Evolutionary conservation across 164 flowering plant genomes (phyloP).

Genomic region (Magnolia kwangsiensis): DNA sequence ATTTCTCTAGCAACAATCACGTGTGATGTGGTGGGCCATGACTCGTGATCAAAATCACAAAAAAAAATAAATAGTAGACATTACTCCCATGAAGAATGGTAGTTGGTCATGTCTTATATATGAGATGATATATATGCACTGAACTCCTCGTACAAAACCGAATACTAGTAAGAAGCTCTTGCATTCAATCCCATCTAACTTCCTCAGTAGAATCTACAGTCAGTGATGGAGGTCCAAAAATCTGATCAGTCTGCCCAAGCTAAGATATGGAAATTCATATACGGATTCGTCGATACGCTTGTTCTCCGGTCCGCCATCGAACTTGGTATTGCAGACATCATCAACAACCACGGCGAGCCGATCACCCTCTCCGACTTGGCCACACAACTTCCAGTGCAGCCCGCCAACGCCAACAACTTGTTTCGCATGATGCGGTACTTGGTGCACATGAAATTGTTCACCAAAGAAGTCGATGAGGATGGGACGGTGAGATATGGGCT

Average conservation of each 20-base stretch:
- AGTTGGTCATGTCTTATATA: too few species aligned
- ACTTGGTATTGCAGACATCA: conserved; percentile 39
- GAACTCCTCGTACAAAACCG: too few species aligned
- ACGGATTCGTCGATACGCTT: conserved; percentile 27
- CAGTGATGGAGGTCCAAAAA: conserved; percentile 6
- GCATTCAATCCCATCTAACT: background rate
- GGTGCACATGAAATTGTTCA: conserved; percentile 21
- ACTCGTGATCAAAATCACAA: too few species aligned
- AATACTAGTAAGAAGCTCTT: background rate
- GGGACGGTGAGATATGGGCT: conserved; percentile 12
- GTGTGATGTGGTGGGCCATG: too few species aligned
- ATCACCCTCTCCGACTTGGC: conserved; percentile 30
- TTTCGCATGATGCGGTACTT: conserved; percentile 31
- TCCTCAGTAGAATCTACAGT: background rate
- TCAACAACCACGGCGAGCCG: conserved; percentile 37
- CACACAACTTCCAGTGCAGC: conserved; percentile 12
- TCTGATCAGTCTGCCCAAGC: conserved; percentile 14
- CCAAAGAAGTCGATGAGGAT: background rate
- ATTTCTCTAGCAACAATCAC: too few species aligned
- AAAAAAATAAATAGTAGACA: too few species aligned
- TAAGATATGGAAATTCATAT: conserved; percentile 24
- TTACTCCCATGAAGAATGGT: too few species aligned
- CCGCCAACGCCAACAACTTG: conserved; percentile 9
- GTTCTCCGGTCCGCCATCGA: conserved; percentile 33
- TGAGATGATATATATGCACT: too few species aligned